Evolutionary conservation across 1,284 basidiomycete species (phyloP), one percentile per base, ranked within the genome.

Genomic region (Ustilago lituana): DNA sequence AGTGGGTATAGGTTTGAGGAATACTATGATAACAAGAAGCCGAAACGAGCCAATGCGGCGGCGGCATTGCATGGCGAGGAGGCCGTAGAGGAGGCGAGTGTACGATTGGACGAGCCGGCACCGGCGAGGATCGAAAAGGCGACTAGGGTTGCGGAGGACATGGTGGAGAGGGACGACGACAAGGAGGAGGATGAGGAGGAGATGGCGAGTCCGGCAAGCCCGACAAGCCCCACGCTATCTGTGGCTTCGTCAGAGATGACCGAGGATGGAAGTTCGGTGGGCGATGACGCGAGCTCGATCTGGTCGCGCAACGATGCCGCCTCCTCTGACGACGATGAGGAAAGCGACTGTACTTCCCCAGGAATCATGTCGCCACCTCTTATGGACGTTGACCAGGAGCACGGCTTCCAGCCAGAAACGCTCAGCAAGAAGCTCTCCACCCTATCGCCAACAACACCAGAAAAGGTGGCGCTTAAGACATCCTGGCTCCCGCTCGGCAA

Each of bases 1-100:
- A 14, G 19, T 3, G 69, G 69, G 3, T 72, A 72, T 35, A 43
- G 64, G 4, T 72, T 72, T 22, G 59, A 63, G 27, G 69, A 72
- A 31, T 63, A 60, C 37, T 72, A 57, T 22, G 48, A 67, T 10
- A 43, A 45, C 41, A 68, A 55, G 54, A 54, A 52, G 55, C 46
- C 55, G 3, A 57, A 53, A 44, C 45, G 49, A n/a, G n/a, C n/a
- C n/a, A n/a, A n/a, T n/a, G n/a, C n/a, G n/a, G n/a, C n/a, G n/a
- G n/a, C n/a, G n/a, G n/a, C n/a, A n/a, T n/a, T n/a, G n/a, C n/a
- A n/a, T n/a, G n/a, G n/a, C 6, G 60, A 56, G 9, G 50, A 45
- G 11, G 38, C 38, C 4, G 55, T 58, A 2, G 66, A 59, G 14
- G 65, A 69, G 23, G 66, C 66, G 1, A 56, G 39, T 7, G 66